Percentiles rank a stretch among this genome's conserved stretches.
Evolutionary conservation across 1,284 basidiomycete genomes (phyloP).

Genomic region (Takashimella koratensis): DNA sequence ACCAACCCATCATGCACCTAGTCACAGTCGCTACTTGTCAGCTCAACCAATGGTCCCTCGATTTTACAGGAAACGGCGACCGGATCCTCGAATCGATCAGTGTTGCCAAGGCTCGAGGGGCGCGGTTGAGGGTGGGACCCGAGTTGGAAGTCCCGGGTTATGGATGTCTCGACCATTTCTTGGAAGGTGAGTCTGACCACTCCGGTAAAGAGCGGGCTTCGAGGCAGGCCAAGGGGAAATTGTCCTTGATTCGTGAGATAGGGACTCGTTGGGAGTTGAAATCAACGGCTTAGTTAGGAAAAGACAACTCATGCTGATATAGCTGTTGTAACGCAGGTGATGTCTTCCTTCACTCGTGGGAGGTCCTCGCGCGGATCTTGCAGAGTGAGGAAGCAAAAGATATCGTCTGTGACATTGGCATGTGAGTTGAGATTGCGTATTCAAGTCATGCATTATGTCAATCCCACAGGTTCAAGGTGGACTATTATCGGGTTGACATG

Average conservation of each 20-base stretch:
- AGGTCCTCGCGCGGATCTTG: slow-evolving; percentile 81
- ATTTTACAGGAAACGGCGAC: slow-evolving; percentile 89
- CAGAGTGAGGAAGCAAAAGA: slow-evolving; percentile 68
- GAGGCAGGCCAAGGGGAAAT: too few relatives aligned
- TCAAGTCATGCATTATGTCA: too few relatives aligned
- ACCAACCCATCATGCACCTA: slow-evolving; percentile 41
- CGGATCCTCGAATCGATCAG: slow-evolving; percentile 85
- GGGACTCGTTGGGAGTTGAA: too few relatives aligned
- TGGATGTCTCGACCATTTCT: slow-evolving; percentile 85
- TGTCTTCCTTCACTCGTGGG: slow-evolving; percentile 93
- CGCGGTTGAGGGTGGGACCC: slow-evolving; percentile 90
- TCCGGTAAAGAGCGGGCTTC: too few relatives aligned
- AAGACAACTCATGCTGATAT: too few relatives aligned
- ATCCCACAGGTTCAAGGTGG: too few relatives aligned
- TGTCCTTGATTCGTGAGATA: background rate
- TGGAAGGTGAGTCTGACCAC: slow-evolving; percentile 45
- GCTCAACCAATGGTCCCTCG: slow-evolving; percentile 93
- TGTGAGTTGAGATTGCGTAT: slow-evolving; percentile 68
- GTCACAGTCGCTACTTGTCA: slow-evolving; percentile 79
- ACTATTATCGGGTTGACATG: too few relatives aligned
- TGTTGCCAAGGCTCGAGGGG: slow-evolving; percentile 83
- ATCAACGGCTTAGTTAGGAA: too few relatives aligned
- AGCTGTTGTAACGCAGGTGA: slow-evolving; percentile 64
- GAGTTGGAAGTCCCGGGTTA: slow-evolving; percentile 98
- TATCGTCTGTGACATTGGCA: slow-evolving; percentile 90